phyloP scores from a whole-genome alignment of 805 yeast species.

The Lachancea sp. region DNA sequence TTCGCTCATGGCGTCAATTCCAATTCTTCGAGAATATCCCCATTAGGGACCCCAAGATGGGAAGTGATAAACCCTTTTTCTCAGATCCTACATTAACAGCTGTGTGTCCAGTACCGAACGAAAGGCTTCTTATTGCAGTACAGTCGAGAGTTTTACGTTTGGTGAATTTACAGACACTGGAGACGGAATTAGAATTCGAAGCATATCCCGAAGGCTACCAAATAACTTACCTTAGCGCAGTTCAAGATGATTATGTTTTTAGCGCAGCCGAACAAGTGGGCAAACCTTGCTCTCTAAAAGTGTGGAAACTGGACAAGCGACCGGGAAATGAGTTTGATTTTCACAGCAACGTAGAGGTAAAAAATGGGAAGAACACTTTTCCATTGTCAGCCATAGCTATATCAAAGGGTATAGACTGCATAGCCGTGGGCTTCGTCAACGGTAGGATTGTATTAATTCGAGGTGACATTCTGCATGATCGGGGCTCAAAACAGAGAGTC shows the following conservation, averaged over 20 bases:
- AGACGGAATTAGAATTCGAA: slow-evolving; percentile 42
- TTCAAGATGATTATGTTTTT: slow-evolving; percentile 47
- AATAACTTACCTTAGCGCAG: slow-evolving; percentile 49
- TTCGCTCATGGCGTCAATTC: slow-evolving; percentile 64
- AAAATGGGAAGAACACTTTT: slow-evolving; percentile 67
- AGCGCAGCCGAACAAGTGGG: slow-evolving; percentile 75
- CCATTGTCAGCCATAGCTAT: slow-evolving; percentile 45
- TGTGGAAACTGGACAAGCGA: slow-evolving; percentile 65
- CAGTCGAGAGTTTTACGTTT: slow-evolving; percentile 49
- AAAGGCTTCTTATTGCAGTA: slow-evolving; percentile 53
- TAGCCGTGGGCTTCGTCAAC: slow-evolving; percentile 34
- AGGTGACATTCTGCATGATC: slow-evolving; percentile 82
- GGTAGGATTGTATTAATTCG: slow-evolving; percentile 77
- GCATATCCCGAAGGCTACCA: slow-evolving; percentile 64
- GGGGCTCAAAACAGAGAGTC: slow-evolving; percentile 82
- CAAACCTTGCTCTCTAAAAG: slow-evolving; percentile 54
- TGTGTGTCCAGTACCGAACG: slow-evolving; percentile 48
- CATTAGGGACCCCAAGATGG: slow-evolving; percentile 72
- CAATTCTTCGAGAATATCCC: slow-evolving; percentile 81
- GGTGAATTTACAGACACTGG: slow-evolving; percentile 43
- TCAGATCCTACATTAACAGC: slow-evolving; percentile 73
- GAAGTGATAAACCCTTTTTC: slow-evolving; percentile 56
- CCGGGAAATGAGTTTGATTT: slow-evolving; percentile 35
- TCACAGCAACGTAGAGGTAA: slow-evolving; percentile 55
- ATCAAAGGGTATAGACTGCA: slow-evolving; percentile 22